phyloP scores from a whole-genome alignment of 345 rosid genomes.

The Eucalyptus virginea region DNA sequence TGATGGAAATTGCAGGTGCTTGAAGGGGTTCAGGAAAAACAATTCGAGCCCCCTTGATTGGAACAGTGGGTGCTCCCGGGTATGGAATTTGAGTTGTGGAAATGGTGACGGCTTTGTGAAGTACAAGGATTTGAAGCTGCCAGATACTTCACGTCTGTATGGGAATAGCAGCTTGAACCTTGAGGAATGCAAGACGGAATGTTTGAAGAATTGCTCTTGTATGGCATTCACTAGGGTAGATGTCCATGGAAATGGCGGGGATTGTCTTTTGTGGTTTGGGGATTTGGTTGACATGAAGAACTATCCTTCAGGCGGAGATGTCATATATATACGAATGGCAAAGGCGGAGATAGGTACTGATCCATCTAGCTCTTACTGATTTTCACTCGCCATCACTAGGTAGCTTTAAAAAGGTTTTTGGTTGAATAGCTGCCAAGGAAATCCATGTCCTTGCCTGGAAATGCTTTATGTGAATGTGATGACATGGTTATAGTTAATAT shows the following conservation, averaged over 20 bases:
- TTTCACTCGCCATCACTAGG: neutral
- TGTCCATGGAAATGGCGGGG: constrained; percentile 4
- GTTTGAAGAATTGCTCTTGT: constrained; percentile 22
- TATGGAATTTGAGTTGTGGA: neutral
- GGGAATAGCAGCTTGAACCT: neutral
- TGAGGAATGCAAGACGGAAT: constrained; percentile 3
- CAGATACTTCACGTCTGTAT: neutral
- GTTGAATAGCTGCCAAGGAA: neutral
- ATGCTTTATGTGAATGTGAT: neutral
- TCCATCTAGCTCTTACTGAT: neutral
- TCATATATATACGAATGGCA: constrained; percentile 1
- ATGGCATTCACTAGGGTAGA: constrained; percentile 4
- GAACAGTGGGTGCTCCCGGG: constrained; percentile 9
- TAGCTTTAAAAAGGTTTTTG: neutral
- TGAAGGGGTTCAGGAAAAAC: constrained; percentile 7
- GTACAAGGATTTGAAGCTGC: constrained; percentile 1
- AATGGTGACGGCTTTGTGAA: constrained; percentile 11
- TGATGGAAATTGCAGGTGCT: constrained; percentile 5
- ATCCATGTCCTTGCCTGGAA: neutral
- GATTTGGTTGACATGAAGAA: constrained; percentile 4
- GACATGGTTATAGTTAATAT: neutral
- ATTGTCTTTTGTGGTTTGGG: constrained; percentile 1
- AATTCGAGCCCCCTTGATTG: constrained; percentile 3
- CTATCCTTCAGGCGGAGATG: constrained; percentile 4
- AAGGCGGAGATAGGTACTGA: neutral